Evolutionary conservation across 768 basidiomycete species (phyloP).

Genomic region (Serendipita sp.): DNA sequence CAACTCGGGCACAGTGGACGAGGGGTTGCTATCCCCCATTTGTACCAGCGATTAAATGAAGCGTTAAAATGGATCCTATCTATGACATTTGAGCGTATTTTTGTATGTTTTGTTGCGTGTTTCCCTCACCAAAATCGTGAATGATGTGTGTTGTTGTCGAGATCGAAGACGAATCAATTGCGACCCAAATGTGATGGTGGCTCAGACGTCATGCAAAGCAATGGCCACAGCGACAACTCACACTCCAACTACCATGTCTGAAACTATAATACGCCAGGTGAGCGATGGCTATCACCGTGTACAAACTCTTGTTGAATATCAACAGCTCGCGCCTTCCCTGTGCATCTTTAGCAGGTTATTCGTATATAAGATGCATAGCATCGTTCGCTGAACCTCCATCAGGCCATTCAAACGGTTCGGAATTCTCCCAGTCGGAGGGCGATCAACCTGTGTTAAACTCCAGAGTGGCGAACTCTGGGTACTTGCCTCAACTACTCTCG

Average conservation of each 20-base stretch:
- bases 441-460: slow-evolving; percentile 18
- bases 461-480: slow-evolving; percentile 11
- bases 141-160: no score
- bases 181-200: not conserved
- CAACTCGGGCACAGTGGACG: not conserved
- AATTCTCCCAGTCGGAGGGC: slow-evolving; percentile 7
- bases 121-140: no score
- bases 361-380: not conserved
- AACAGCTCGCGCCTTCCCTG: slow-evolving; percentile 34
- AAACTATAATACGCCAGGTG: slow-evolving; percentile 32
- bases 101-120: no score
- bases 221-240: not conserved
- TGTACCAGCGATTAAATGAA: no score
- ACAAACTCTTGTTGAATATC: not conserved
- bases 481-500: not conserved
- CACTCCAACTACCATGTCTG: slow-evolving; percentile 11
- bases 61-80: no score
- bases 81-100: no score
- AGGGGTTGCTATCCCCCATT: no score
- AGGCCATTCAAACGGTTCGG: slow-evolving; percentile 21
- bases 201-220: no score
- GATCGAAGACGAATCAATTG: no score
- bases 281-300: not conserved
- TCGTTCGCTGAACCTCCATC: not conserved
- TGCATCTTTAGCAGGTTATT: slow-evolving; percentile 52